Conservation (phyloP, 352 stramenopile species). For the Stramenopiles sp. region DNA sequence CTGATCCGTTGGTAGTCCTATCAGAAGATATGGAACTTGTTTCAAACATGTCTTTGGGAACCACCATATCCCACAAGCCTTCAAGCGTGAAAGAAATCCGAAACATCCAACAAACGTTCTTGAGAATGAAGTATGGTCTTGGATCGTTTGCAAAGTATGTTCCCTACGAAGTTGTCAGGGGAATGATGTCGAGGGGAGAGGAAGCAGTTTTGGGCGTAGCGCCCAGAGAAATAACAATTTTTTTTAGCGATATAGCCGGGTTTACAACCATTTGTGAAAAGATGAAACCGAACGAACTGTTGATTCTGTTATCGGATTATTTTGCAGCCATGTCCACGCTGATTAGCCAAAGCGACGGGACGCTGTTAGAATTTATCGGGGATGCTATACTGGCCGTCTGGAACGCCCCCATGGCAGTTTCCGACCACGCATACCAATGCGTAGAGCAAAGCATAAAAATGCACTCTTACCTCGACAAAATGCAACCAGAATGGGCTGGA, state of each 20-base stretch:
- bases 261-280: slow-evolving; percentile 23
- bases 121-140: no score
- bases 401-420: slow-evolving; percentile 19
- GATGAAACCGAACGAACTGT: slow-evolving; percentile 18
- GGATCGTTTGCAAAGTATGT: slow-evolving; percentile 20
- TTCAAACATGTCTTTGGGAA: no score
- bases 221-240: slow-evolving; percentile 21
- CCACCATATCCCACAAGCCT: no score
- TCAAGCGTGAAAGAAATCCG: no score
- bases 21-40: no score
- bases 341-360: slow-evolving; percentile 18
- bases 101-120: no score
- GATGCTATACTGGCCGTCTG: slow-evolving; percentile 24
- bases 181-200: background rate
- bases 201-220: slow-evolving; percentile 17
- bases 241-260: slow-evolving; percentile 23
- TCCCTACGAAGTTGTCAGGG: slow-evolving; percentile 10
- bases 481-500: no score
- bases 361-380: slow-evolving; percentile 21
- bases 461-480: slow-evolving; percentile 13
- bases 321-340: slow-evolving; percentile 21
- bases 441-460: slow-evolving; percentile 14
- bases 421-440: slow-evolving; percentile 19
- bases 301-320: slow-evolving; percentile 19
- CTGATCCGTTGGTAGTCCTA: no score